Base-by-base conservation (phyloP, 2,329 filamentous ascomycete genomes). In the Monosporascus sp. region DNA sequence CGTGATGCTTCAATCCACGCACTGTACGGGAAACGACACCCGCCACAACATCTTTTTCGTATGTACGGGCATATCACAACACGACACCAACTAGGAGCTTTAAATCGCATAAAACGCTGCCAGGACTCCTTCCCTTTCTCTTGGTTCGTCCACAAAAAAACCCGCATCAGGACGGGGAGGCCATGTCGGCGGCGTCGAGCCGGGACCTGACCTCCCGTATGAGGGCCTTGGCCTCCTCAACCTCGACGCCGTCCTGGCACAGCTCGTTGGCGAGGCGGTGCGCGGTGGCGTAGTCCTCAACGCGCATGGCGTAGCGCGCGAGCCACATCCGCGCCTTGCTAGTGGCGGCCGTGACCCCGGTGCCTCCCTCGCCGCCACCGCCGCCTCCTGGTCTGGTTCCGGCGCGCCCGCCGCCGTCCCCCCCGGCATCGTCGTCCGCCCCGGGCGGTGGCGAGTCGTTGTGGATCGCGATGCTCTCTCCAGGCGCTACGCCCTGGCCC, bases 311-410 rank as follows among this genome's bases (percentile, higher is more conserved):
- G 73, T 86, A 88, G 52, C 85, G 83, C 17, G 94, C 94, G 53
- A 99, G 82, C 94, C 94, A 99, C 77, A 97, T 84, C 22, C 94
- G 82, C 7, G 94, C 94, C 66, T 91, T 95, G 61, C 89, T 94
- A 7, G 94, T 99, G 18, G 92, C 91, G 5, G 87, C 85, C 7
- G 93, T 97, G 1, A 97, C 92, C 0, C 93, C 93, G 0, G 90
- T 90, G 0, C 90, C 82, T 54, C 82, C 76, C 48, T 67, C 65
- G 18, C 60, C 61, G 3, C 60, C 62, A 4, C 54, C 66, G 7
- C 66, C 68, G 9, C 60, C 62, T 7, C 59, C 60, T 14, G 60
- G 59, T 15, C 64, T 70, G 2, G 61, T 63, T 6, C 70, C 71
- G 14, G 65, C 64, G n/a, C 54, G 54, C 53, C 52, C 55, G n/a